phyloP scores from a whole-genome alignment of 768 basidiomycete species.

The Tulasnella calospora region DNA sequence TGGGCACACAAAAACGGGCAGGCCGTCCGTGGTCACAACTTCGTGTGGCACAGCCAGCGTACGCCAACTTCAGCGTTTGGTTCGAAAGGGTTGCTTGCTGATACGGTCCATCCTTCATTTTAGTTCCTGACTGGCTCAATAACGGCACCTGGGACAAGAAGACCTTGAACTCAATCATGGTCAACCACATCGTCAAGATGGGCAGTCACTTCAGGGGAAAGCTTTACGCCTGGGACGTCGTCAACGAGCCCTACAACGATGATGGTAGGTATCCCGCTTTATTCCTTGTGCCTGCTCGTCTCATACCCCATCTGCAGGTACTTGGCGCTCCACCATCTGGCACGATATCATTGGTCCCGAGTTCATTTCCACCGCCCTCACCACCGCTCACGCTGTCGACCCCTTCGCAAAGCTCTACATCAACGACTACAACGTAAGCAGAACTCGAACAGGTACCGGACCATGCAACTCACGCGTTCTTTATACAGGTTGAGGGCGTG shows the following conservation, averaged over 20 bases:
- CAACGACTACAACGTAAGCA: conserved; percentile 27
- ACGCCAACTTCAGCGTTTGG: neutral
- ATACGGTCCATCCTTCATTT: neutral
- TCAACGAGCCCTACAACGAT: conserved; percentile 59
- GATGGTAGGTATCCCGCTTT: conserved; percentile 36
- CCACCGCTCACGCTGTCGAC: conserved; percentile 52
- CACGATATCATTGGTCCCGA: conserved; percentile 47
- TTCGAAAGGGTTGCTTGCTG: neutral
- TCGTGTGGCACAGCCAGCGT: conserved; percentile 25
- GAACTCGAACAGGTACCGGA: conserved; percentile 30
- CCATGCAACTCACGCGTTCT: conserved; percentile 27
- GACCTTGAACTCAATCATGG: conserved; percentile 38
- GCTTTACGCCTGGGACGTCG: conserved; percentile 43
- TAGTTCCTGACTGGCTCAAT: conserved; percentile 22
- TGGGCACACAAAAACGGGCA: conserved; percentile 24
- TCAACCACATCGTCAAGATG: conserved; percentile 47
- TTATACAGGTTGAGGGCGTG: conserved; percentile 25
- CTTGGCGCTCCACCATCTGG: conserved; percentile 51
- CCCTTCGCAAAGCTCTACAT: conserved; percentile 55
- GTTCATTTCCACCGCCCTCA: conserved; percentile 46
- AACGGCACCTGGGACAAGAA: conserved; percentile 23
- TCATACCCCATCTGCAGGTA: conserved; percentile 34
- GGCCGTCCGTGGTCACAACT: conserved; percentile 22
- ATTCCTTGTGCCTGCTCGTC: neutral
- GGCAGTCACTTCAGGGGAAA: conserved; percentile 43